phyloP scores from a whole-genome alignment of 208 protist genomes.

The Crithidia sp. region DNA sequence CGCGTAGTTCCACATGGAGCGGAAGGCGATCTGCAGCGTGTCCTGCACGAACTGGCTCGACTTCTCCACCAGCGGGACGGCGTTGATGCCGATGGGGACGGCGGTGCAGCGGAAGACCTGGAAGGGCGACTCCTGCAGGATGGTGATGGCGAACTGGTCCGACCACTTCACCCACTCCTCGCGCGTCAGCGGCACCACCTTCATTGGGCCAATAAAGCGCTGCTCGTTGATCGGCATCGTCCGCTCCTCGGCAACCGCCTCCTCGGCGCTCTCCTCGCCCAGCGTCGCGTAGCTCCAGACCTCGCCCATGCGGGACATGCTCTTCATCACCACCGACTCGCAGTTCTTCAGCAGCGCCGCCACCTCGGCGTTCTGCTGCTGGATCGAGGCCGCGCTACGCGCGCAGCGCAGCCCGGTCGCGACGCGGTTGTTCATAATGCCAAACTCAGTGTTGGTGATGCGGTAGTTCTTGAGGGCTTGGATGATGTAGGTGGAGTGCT shows the following conservation, averaged over 20 bases:
- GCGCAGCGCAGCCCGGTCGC: conserved; percentile 48
- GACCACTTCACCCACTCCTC: conserved; percentile 86
- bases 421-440: conserved; percentile 58
- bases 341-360: conserved; percentile 60
- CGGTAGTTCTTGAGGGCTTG: conserved; percentile 71
- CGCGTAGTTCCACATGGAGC: conserved; percentile 74
- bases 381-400: conserved; percentile 33
- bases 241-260: conserved; percentile 49
- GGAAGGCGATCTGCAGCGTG: conserved; percentile 76
- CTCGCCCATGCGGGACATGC: conserved; percentile 61
- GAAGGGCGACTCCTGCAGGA: conserved; percentile 87
- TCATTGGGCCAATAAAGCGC: conserved; percentile 56
- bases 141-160: conserved; percentile 63
- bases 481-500: conserved; percentile 72
- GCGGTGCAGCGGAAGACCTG: conserved; percentile 86
- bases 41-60: conserved; percentile 68
- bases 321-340: conserved; percentile 53
- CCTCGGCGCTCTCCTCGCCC: conserved; percentile 41
- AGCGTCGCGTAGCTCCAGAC: conserved; percentile 59
- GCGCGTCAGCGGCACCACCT: conserved; percentile 65
- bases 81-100: conserved; percentile 64
- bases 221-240: conserved; percentile 69
- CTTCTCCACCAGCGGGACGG: conserved; percentile 68
- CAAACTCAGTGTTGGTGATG: conserved; percentile 68
- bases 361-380: conserved; percentile 60